phyloP scores from a whole-genome alignment of 2,329 filamentous ascomycete genomes.

The Paramyrothecium sp. region DNA sequence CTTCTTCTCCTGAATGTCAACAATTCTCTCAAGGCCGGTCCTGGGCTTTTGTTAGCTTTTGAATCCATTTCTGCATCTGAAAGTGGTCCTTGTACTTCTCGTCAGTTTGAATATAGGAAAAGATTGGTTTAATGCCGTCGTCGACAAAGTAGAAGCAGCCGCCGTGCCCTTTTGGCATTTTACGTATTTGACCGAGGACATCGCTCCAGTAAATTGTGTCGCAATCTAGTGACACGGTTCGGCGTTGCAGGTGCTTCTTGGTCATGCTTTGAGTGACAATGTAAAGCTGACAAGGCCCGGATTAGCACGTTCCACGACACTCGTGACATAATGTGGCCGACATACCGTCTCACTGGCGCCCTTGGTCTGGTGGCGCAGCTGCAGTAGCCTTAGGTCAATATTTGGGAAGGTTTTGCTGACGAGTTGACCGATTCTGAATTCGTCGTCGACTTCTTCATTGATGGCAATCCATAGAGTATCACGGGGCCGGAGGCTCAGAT shows the following conservation, averaged over 20 bases:
- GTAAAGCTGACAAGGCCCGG: conserved; percentile 17
- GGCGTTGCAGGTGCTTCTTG: conserved; percentile 20
- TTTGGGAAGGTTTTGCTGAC: conserved; percentile 20
- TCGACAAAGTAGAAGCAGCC: conserved; percentile 25
- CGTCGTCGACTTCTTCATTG: conserved; percentile 25
- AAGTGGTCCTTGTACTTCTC: conserved; percentile 3
- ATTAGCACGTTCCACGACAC: background rate
- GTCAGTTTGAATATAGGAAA: conserved; percentile 27
- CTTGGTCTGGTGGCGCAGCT: conserved; percentile 24
- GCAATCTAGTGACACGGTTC: conserved; percentile 27
- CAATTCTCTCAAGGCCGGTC: conserved; percentile 15
- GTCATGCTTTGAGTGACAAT: conserved; percentile 26
- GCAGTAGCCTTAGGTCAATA: conserved; percentile 19
- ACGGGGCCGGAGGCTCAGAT: conserved; percentile 16
- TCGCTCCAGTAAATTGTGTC: conserved; percentile 31
- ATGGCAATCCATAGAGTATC: conserved; percentile 28
- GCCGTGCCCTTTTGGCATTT: conserved; percentile 21
- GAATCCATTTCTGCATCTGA: too few species aligned
- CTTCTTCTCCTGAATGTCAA: conserved; percentile 26
- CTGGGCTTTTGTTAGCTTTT: too few species aligned
- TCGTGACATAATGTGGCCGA: background rate
- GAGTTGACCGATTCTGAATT: conserved; percentile 24
- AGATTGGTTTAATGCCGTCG: conserved; percentile 25
- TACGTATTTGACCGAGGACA: conserved; percentile 20
- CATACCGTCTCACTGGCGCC: conserved; percentile 24